Base-by-base conservation (phyloP, 1,139 yeast genomes). In the Lodderomyces elongisporus region DNA sequence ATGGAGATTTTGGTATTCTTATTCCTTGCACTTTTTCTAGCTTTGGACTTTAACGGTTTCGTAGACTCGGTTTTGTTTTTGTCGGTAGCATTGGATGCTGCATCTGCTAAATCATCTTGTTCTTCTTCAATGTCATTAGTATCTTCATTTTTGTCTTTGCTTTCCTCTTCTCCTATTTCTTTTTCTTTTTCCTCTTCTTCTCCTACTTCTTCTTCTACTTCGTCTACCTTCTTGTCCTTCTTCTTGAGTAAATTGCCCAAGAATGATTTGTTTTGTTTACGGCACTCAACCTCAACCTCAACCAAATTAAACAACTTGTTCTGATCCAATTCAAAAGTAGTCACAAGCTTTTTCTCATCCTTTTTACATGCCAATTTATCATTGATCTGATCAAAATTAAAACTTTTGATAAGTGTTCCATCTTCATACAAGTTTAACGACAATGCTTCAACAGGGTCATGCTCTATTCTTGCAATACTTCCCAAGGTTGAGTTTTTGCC, bases 341-440 rank as follows among this genome's bases (percentile, higher is more conserved):
- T 78, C 38, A 61, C 50, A 27, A 65, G 28, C 28, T 54, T 51
- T 17, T 64, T 65, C 17, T 35, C 34, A 27, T 58, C 58, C 7
- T 70, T 50, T 21, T 70, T 70, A 31, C 73, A 63, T 14, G 63
- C 54, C 44, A 82, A 68, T 14, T 61, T 60, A 26, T 63, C 65
- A 14, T 45, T 38, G 21, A 67, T 42, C 12, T 56, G 60, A 2
- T 56, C 52, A 23, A 64, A 35, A 0, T 50, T 42, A 35, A 60
- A 63, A 9, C 68, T 53, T 39, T 65, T 64, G 48, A 74, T 60
- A n/a, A 69, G 54, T 15, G 58, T 43, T 2, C 74, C 79, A 47
- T 77, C 68, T 52, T 83, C 91, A 39, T 58, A 66, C 20, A 84
- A 54, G 7, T 68, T 69, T 32, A 84, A 37, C 3, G 54, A 46